Conservation (phyloP, 805 yeast species). For the Metschnikowia baotianmanensis region DNA sequence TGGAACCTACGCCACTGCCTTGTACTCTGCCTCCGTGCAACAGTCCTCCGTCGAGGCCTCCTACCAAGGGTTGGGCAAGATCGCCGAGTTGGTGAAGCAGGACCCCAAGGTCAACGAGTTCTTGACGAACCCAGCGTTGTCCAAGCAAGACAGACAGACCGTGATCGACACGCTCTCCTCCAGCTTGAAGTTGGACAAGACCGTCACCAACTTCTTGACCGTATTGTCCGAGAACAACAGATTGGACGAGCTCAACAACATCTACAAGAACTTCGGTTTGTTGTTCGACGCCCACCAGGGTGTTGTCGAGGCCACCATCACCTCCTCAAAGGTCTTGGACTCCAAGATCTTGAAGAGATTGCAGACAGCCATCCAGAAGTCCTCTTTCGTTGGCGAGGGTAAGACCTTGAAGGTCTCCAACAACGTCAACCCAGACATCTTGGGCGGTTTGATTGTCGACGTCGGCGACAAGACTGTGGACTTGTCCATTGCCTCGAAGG, state of each 20-base stretch:
- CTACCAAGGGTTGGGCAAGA: conserved; percentile 57
- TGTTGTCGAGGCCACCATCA: conserved; percentile 87
- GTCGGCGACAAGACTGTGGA: conserved; percentile 97
- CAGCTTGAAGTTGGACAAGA: conserved; percentile 54
- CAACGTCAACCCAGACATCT: conserved; percentile 82
- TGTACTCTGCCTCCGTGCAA: conserved; percentile 88
- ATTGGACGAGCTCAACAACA: conserved; percentile 61
- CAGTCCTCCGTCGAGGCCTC: conserved; percentile 72
- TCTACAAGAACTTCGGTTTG: conserved; percentile 68
- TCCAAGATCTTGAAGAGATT: conserved; percentile 73
- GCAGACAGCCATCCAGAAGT: conserved; percentile 72
- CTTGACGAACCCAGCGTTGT: conserved; percentile 80
- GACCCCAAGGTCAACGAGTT: conserved; percentile 64
- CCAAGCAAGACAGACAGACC: conserved; percentile 66
- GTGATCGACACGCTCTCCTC: conserved; percentile 61
- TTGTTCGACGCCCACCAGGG: conserved; percentile 90
- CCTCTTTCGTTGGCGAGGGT: conserved; percentile 79
- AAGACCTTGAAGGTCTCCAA: conserved; percentile 83
- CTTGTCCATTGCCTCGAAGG: conserved; percentile 79
- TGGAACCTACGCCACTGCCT: conserved; percentile 95
- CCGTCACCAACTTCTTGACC: conserved; percentile 73
- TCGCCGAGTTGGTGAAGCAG: conserved; percentile 52
- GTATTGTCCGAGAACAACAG: conserved; percentile 96
- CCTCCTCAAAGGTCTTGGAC: conserved; percentile 84
- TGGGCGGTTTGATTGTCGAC: conserved; percentile 95